Conservation (phyloP, 805 yeast genomes). For the Metschnikowia drakensbergensis region DNA sequence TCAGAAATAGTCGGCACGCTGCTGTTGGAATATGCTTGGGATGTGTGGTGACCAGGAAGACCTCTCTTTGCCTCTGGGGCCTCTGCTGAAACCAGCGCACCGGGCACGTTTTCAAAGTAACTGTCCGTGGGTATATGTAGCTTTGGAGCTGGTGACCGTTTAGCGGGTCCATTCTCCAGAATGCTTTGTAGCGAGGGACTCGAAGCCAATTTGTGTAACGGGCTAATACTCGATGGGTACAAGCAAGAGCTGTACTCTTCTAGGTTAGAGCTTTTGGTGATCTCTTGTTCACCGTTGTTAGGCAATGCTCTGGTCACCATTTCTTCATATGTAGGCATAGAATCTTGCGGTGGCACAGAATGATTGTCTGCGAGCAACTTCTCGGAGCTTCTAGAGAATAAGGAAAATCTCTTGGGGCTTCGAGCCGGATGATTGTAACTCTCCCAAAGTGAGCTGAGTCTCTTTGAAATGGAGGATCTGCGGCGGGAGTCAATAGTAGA, state of each 20-base stretch:
- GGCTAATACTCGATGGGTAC: not conserved
- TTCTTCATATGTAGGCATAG: conserved; percentile 2
- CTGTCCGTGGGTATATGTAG: conserved; percentile 1
- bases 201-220: not conserved
- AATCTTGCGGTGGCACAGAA: conserved; percentile 2
- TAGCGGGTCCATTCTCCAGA: not conserved
- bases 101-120: not conserved
- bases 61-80: not conserved
- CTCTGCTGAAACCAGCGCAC: not conserved
- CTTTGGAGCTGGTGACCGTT: not conserved
- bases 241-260: not conserved
- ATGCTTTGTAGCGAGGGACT: conserved; percentile 4
- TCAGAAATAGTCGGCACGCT: not conserved
- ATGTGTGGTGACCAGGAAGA: not conserved
- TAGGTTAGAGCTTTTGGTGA: conserved; percentile 2
- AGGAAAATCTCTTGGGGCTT: conserved; percentile 19
- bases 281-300: not conserved
- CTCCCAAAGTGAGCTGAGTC: conserved; percentile 19
- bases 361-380: not conserved
- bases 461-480: conserved; percentile 18
- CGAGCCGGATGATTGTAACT: conserved; percentile 18
- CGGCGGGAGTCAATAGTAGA: conserved; percentile 9
- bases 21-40: not conserved
- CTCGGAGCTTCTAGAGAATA: conserved; percentile 10
- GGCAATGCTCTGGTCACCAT: conserved; percentile 1